phyloP scores from a whole-genome alignment of 2,329 filamentous ascomycete species.

The Kalmusia sp. region DNA sequence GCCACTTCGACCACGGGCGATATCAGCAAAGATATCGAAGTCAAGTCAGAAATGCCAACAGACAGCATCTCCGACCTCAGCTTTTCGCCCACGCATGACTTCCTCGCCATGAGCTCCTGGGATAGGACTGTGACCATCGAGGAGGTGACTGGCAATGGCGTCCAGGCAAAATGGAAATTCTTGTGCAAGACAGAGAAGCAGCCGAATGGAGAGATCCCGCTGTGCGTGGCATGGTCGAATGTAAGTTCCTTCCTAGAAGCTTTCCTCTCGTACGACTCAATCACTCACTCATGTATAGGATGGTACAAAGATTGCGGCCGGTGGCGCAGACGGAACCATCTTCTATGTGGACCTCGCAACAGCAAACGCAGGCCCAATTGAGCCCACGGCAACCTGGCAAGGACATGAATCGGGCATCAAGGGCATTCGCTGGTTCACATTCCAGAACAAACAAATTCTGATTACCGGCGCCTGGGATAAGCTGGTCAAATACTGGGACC shows the following conservation, averaged over 20 bases:
- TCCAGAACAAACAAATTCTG: slow-evolving; percentile 76
- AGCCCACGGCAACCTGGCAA: slow-evolving; percentile 69
- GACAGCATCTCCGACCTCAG: slow-evolving; percentile 88
- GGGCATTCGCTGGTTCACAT: slow-evolving; percentile 69
- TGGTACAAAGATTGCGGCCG: slow-evolving; percentile 85
- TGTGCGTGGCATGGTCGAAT: slow-evolving; percentile 87
- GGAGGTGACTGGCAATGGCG: slow-evolving; percentile 83
- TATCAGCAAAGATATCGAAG: slow-evolving; percentile 83
- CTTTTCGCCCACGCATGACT: slow-evolving; percentile 80
- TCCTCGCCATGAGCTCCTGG: slow-evolving; percentile 92
- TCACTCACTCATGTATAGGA: slow-evolving; percentile 65
- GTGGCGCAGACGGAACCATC: slow-evolving; percentile 88
- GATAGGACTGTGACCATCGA: slow-evolving; percentile 98
- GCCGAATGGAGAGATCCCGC: slow-evolving; percentile 63
- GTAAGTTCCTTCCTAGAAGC: slow-evolving; percentile 59
- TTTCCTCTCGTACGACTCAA: background rate
- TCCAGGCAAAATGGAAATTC: slow-evolving; percentile 83
- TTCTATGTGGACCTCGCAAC: slow-evolving; percentile 81
- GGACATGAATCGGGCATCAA: slow-evolving; percentile 82
- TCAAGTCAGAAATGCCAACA: slow-evolving; percentile 70
- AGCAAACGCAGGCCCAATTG: slow-evolving; percentile 42
- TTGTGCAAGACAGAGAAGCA: slow-evolving; percentile 74
- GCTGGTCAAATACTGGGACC: slow-evolving; percentile 88
- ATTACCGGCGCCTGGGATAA: slow-evolving; percentile 95
- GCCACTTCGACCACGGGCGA: slow-evolving; percentile 82